phyloP scores from a whole-genome alignment of 805 yeast genomes.

The Cyberlindnera bimundalis region DNA sequence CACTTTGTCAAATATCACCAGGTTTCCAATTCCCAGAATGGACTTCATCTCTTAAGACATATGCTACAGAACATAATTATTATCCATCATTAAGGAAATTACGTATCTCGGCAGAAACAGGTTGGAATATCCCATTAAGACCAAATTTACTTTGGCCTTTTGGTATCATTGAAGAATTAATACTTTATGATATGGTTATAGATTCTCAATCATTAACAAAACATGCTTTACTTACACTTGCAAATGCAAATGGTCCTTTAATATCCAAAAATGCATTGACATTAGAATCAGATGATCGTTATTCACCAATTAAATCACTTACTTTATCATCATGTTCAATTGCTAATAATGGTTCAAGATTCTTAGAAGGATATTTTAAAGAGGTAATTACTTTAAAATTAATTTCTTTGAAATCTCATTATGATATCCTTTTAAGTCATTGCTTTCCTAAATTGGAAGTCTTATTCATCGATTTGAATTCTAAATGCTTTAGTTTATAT shows the following conservation, averaged over 20 bases:
- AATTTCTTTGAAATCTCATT: conserved; percentile 37
- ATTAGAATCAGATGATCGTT: conserved; percentile 16
- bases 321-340: conserved; percentile 34
- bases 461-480: conserved; percentile 46
- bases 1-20: conserved; percentile 46
- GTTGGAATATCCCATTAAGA: conserved; percentile 52
- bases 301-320: conserved; percentile 35
- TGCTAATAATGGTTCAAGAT: conserved; percentile 35
- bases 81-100: conserved; percentile 32
- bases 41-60: conserved; percentile 26
- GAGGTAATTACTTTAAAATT: conserved; percentile 38
- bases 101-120: conserved; percentile 40
- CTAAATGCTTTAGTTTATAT: conserved; percentile 38
- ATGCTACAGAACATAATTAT: conserved; percentile 26
- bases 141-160: conserved; percentile 45
- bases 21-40: conserved; percentile 40
- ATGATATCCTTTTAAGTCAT: conserved; percentile 48
- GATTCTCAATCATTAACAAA: conserved; percentile 39
- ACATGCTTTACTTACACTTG: conserved; percentile 25
- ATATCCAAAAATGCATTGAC: conserved; percentile 20
- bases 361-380: conserved; percentile 38
- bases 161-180: conserved; percentile 41
- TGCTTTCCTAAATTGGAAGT: conserved; percentile 38
- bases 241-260: conserved; percentile 25
- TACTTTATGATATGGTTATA: conserved; percentile 44